Evolutionary conservation across 352 stramenopile genomes (phyloP), one percentile per base, ranked within the genome.

Genomic region (Pythium phragmiticola): DNA sequence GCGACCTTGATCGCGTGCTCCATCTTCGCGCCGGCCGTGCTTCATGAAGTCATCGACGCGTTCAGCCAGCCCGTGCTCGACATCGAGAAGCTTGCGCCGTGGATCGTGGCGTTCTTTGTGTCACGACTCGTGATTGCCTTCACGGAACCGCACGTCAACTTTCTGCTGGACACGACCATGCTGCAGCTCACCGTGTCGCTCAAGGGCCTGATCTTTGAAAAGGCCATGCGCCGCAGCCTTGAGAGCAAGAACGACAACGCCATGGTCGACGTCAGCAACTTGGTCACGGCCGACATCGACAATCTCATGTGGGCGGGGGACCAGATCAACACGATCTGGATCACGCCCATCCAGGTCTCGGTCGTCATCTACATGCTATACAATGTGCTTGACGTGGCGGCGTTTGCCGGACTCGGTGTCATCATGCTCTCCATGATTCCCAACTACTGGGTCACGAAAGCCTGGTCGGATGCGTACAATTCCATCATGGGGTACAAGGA

Each of bases 401-500:
- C 63, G 39, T 59, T 69, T 34, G 55, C 55, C 9, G 63, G 63
- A 0, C 51, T 69, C 14, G 48, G 14, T 21, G 54, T 69, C 0
- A 46, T 69, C 0, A n/a, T 54, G 7, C 28, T 36, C 8, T 49
- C 41, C 5, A 19, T 63, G 14, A 16, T 4, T 7, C 8, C 21
- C 4, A 78, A 68, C 42, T 74, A 64, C 61, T n/a, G 56, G 0
- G 54, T 76, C 30, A 57, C 74, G n/a, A 60, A 55, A 8, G 53
- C 37, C 7, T 68, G 66, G 21, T 28, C 17, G 1, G n/a, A 19
- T 13, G 54, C 59, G 11, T 72, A 73, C 33, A n/a, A 30, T 5
- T 36, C 57, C 13, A 49, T 64, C 46, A 73, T 80, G 61, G 13
- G 42, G 16, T 39, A 56, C 50, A 81, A 77, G 17, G 75, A 87